Conservation (phyloP, 1,284 basidiomycete species). For the Athelia sp. region DNA sequence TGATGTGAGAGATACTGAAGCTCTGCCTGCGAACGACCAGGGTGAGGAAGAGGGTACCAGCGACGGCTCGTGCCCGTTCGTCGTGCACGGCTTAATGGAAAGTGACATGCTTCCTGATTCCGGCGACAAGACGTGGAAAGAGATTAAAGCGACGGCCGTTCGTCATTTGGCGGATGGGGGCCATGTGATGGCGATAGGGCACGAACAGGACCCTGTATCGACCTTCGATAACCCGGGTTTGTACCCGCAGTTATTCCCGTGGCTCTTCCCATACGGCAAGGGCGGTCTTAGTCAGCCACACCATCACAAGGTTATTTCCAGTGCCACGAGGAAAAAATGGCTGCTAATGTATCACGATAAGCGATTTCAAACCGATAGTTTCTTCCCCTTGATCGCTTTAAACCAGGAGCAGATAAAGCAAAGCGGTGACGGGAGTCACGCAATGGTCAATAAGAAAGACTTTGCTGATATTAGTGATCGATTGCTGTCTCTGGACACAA, state of each 20-base stretch:
- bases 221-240: slow-evolving; percentile 25
- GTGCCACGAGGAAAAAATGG: slow-evolving; percentile 14
- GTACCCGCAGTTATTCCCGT: slow-evolving; percentile 30
- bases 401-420: slow-evolving; percentile 35
- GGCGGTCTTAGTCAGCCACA: slow-evolving; percentile 21
- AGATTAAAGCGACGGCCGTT: not conserved
- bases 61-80: slow-evolving; percentile 14
- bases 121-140: not conserved
- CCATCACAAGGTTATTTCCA: slow-evolving; percentile 10
- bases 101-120: no score
- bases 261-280: slow-evolving; percentile 32
- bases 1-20: slow-evolving; percentile 7
- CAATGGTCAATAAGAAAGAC: slow-evolving; percentile 19
- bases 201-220: slow-evolving; percentile 14
- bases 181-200: slow-evolving; percentile 16
- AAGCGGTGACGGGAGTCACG: slow-evolving; percentile 16
- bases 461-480: slow-evolving; percentile 21
- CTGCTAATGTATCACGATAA: slow-evolving; percentile 33
- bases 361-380: slow-evolving; percentile 28
- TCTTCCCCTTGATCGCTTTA: slow-evolving; percentile 33
- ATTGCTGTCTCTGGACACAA: slow-evolving; percentile 19
- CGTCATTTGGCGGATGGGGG: slow-evolving; percentile 16
- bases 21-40: slow-evolving; percentile 8
- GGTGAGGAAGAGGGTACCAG: slow-evolving; percentile 10
- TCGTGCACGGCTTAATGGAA: slow-evolving; percentile 12